These are phyloP conservation scores for Polygonum maritimum DNA, from an alignment of 148 eudicot genomes.

Conservation along the genomic window DNA sequence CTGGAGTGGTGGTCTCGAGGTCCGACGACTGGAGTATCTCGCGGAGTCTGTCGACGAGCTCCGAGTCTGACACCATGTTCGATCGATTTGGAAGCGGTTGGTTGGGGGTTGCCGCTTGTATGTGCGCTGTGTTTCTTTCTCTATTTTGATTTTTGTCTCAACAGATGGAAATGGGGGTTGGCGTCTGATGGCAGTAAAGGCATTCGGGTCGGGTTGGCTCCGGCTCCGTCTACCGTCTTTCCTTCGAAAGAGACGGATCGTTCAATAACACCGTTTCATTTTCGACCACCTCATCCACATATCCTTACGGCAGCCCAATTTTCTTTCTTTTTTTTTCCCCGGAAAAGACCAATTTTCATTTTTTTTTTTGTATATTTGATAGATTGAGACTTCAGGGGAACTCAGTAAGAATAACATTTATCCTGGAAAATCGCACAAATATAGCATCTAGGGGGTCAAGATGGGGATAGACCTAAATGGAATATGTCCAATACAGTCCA, in stretches of 20 bases:
- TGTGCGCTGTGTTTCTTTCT: no score
- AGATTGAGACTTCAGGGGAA: no score
- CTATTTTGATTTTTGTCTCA: no score
- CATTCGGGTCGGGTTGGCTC: neutral
- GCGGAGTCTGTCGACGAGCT: constrained; percentile 30
- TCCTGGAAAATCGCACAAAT: no score
- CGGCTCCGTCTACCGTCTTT: neutral
- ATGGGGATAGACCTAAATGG: no score
- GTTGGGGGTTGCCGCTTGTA: neutral
- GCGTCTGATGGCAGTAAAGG: constrained; percentile 2
- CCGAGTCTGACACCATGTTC: constrained; percentile 41
- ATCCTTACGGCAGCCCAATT: neutral
- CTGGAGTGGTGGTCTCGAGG: constrained; percentile 42
- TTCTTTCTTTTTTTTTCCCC: no score
- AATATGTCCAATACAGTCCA: no score
- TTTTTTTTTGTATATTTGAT: no score
- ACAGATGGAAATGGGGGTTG: neutral
- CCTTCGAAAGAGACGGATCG: neutral
- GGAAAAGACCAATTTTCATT: no score
- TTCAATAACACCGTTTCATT: neutral
- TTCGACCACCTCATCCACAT: neutral
- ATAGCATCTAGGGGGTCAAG: no score
- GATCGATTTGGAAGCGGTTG: neutral
- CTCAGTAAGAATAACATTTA: no score
- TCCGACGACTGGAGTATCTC: constrained; percentile 38